A percentile compares a stretch with the other conserved stretches of the same genome.
Conservation (phyloP, 257 asterid species). For the Lantana camara region DNA sequence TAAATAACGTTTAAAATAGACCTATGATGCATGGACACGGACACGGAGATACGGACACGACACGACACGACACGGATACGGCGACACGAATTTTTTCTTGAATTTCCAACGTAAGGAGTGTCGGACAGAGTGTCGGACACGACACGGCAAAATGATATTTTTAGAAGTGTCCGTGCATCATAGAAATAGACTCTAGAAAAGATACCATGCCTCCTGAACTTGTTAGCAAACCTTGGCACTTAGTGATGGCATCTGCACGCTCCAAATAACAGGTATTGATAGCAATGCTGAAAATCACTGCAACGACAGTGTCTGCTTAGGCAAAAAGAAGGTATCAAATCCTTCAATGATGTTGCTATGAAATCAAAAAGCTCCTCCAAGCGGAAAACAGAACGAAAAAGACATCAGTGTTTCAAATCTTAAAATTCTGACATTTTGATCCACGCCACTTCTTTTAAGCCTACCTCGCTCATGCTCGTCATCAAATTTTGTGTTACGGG, state of each 20-base stretch:
- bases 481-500: conserved; percentile 61
- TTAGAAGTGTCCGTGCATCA: too few species aligned
- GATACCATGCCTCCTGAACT: conserved; percentile 76
- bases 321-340: conserved; percentile 36
- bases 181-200: conserved; percentile 6
- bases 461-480: conserved; percentile 67
- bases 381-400: conserved; percentile 7
- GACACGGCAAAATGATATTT: too few species aligned
- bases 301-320: conserved; percentile 77
- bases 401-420: conserved; percentile 3
- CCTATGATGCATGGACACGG: too few species aligned
- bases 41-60: too few species aligned
- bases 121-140: too few species aligned
- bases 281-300: conserved; percentile 85
- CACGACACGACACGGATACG: too few species aligned
- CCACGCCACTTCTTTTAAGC: conserved; percentile 3
- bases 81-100: too few species aligned
- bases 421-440: not conserved
- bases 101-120: too few species aligned
- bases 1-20: too few species aligned
- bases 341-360: conserved; percentile 62
- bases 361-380: conserved; percentile 84
- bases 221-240: conserved; percentile 78
- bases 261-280: conserved; percentile 94
- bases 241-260: conserved; percentile 81